Conservation (phyloP, 129 eudicot species). For the Flaveria robusta region DNA sequence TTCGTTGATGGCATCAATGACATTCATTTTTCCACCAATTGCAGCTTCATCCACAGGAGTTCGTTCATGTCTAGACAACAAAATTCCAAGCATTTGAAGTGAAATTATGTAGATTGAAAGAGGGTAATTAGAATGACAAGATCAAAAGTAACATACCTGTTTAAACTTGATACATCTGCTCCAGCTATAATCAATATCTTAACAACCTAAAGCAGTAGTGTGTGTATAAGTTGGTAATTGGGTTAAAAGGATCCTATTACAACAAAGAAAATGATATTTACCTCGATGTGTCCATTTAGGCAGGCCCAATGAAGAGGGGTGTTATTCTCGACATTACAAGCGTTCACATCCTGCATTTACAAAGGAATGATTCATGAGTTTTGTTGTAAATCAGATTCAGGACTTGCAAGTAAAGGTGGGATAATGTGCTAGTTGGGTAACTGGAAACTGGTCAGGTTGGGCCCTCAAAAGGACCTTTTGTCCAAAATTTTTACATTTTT, state of each 20-base stretch:
- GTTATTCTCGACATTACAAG: slow-evolving; percentile 70
- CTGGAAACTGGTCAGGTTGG: background rate
- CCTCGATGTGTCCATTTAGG: slow-evolving; percentile 86
- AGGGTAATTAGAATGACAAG: background rate
- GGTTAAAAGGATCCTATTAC: too few species aligned
- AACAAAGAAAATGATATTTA: background rate
- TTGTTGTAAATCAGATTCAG: background rate
- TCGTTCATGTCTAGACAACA: slow-evolving; percentile 64
- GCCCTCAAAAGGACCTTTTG: background rate
- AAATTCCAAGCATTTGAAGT: slow-evolving; percentile 6
- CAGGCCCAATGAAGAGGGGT: slow-evolving; percentile 98
- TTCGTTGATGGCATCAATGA: slow-evolving; percentile 66
- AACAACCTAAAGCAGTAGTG: slow-evolving; percentile 15
- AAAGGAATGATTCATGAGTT: background rate
- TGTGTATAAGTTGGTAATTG: too few species aligned
- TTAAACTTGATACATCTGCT: slow-evolving; percentile 61
- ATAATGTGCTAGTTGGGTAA: background rate
- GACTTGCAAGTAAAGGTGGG: slow-evolving; percentile 4
- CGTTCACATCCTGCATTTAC: slow-evolving; percentile 71
- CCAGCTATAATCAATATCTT: slow-evolving; percentile 77
- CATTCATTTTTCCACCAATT: slow-evolving; percentile 64
- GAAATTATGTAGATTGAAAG: background rate
- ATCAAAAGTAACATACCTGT: slow-evolving; percentile 50
- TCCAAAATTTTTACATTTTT: background rate
- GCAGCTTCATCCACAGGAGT: slow-evolving; percentile 88